A percentile compares a stretch with the other conserved stretches of the same genome.
Conservation (phyloP, 371 early-diverging fungal genomes). For the Capillidium rhysosporum region DNA sequence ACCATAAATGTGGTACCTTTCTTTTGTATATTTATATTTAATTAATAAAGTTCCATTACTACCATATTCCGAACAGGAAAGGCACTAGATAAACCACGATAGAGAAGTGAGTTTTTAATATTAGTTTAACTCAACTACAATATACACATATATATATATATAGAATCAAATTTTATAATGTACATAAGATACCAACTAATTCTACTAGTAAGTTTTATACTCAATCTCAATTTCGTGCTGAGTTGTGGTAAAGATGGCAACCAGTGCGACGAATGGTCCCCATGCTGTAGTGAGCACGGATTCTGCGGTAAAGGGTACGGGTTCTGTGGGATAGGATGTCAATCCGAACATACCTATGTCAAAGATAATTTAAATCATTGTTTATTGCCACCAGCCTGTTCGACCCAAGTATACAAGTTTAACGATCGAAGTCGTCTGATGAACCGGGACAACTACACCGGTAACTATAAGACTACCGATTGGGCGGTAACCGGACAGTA, state of each 20-base stretch:
- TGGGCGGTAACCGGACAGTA: conserved; percentile 14
- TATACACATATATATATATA: too few species aligned
- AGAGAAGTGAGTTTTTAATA: too few species aligned
- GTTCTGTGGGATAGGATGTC: conserved; percentile 24
- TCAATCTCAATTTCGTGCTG: too few species aligned
- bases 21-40: too few species aligned
- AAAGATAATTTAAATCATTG: conserved; percentile 14
- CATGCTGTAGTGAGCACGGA: conserved; percentile 21
- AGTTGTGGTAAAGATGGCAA: conserved; percentile 7
- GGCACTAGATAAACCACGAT: too few species aligned
- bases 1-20: too few species aligned
- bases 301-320: conserved; percentile 15
- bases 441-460: conserved; percentile 19
- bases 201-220: too few species aligned
- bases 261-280: conserved; percentile 15
- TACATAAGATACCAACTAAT: too few species aligned
- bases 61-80: too few species aligned
- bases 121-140: too few species aligned
- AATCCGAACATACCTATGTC: conserved; percentile 23
- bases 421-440: conserved; percentile 14
- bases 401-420: conserved; percentile 18
- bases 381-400: conserved; percentile 24
- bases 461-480: conserved; percentile 20
- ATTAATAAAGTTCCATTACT: too few species aligned
- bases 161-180: too few species aligned